These are phyloP conservation scores for Cryptococcus sp. DNA, from an alignment of 1,284 basidiomycete species.

Conservation along the genomic window DNA sequence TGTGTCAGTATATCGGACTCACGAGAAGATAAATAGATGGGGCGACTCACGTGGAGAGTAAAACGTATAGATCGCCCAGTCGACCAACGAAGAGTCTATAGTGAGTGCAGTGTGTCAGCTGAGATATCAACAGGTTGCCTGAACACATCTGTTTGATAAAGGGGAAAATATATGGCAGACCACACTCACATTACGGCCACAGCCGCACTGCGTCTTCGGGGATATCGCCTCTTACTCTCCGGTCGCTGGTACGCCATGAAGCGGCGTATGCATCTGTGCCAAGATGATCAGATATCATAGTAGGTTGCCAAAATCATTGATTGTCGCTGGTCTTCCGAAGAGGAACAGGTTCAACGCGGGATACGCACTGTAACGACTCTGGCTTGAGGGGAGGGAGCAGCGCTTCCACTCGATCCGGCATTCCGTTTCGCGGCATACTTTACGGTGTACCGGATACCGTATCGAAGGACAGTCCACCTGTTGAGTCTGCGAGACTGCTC, in stretches of 20 bases:
- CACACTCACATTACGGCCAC: constrained; percentile 44
- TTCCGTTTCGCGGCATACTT: too few relatives aligned
- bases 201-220: constrained; percentile 39
- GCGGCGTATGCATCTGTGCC: constrained; percentile 43
- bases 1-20: not conserved
- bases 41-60: constrained; percentile 57
- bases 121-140: not conserved
- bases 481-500: too few relatives aligned
- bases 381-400: constrained; percentile 45
- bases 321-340: not conserved
- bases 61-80: constrained; percentile 75
- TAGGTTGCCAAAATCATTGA: not conserved
- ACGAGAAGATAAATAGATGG: not conserved
- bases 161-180: not conserved
- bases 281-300: not conserved
- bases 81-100: constrained; percentile 70
- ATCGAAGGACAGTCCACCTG: too few relatives aligned
- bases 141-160: not conserved
- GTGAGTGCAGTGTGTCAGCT: not conserved
- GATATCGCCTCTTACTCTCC: constrained; percentile 23
- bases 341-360: not conserved
- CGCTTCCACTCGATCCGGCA: constrained; percentile 35
- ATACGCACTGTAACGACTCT: constrained; percentile 43
- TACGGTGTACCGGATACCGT: too few relatives aligned
- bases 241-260: constrained; percentile 36